These are phyloP conservation scores for Talaromyces sp. DNA, from an alignment of 2,329 filamentous ascomycete genomes.

Conservation along the genomic window DNA sequence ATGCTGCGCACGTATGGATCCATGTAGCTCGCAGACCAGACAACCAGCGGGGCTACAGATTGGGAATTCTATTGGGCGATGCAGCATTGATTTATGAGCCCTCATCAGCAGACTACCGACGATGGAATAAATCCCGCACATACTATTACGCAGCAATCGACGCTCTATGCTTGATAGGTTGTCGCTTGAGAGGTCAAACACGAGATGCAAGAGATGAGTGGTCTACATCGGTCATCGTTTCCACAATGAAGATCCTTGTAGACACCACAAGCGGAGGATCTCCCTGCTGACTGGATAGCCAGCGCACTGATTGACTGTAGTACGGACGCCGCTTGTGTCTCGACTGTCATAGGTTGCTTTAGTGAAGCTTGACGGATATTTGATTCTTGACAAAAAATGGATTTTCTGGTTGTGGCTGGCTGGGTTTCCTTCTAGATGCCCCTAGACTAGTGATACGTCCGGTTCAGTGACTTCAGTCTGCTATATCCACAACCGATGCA, in stretches of 20 bases:
- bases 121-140: background rate
- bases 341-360: background rate
- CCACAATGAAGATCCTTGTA: background rate
- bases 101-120: background rate
- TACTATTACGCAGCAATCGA: background rate
- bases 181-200: background rate
- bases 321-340: background rate
- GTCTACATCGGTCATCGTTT: background rate
- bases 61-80: background rate
- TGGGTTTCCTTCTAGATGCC: background rate
- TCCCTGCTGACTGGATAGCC: background rate
- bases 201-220: background rate
- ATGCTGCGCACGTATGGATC: background rate
- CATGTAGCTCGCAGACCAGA: background rate
- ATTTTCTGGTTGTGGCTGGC: background rate
- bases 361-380: constrained; percentile 4
- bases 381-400: background rate
- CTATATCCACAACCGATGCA: constrained; percentile 6
- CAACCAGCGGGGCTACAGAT: background rate
- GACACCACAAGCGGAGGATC: background rate
- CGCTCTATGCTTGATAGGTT: background rate
- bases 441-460: background rate
- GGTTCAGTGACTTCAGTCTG: background rate
- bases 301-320: background rate
- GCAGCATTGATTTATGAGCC: background rate